phyloP scores from a whole-genome alignment of 257 asterid genomes.

The Nicotiana noctiflora region DNA sequence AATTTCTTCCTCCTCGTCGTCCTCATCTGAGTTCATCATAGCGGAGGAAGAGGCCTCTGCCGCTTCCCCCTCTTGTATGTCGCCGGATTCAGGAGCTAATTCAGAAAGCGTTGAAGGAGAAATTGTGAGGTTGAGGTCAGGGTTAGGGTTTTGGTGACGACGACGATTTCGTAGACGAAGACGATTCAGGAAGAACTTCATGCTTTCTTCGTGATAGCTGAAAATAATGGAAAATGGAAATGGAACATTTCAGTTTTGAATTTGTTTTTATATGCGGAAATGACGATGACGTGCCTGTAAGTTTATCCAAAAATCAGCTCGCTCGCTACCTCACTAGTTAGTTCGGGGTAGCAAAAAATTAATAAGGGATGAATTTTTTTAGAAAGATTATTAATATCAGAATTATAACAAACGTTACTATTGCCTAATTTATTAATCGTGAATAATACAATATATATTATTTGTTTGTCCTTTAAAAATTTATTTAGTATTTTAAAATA shows the following conservation, averaged over 20 bases:
- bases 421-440: too few species aligned
- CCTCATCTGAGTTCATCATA: background rate
- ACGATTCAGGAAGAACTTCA: constrained; percentile 13
- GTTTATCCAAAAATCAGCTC: background rate
- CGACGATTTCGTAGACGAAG: background rate
- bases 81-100: background rate
- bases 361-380: too few species aligned
- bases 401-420: too few species aligned
- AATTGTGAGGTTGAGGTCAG: background rate
- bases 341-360: too few species aligned
- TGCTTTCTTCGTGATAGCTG: background rate
- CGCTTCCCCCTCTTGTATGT: background rate
- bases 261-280: background rate
- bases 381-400: too few species aligned
- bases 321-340: too few species aligned
- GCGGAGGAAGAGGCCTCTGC: background rate
- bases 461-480: too few species aligned
- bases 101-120: background rate
- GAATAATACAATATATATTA: too few species aligned
- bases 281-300: background rate
- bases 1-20: constrained; percentile 14
- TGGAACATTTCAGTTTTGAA: background rate
- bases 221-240: background rate
- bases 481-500: too few species aligned
- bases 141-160: background rate